Evolutionary conservation across 306 rosid genomes (phyloP).

Genomic region (Senna siamea): DNA sequence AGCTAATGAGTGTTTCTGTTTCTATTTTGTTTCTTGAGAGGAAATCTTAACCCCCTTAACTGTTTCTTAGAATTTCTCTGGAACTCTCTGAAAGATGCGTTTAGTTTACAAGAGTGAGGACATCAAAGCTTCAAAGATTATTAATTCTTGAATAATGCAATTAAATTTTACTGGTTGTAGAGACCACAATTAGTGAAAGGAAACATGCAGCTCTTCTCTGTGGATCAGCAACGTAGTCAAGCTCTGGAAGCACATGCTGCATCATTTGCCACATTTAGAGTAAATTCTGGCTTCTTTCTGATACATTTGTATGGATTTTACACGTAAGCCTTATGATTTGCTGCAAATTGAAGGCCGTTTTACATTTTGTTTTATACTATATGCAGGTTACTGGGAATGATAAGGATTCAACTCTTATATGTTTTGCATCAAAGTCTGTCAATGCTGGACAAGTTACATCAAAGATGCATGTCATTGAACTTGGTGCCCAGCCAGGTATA

Average conservation of each 20-base stretch:
- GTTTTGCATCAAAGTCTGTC: constrained; percentile 71
- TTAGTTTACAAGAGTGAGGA: too few relatives aligned
- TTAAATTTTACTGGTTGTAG: constrained; percentile 41
- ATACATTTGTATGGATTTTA: constrained; percentile 33
- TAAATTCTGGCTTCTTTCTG: constrained; percentile 37
- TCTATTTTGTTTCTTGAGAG: neutral
- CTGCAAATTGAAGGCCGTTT: constrained; percentile 7
- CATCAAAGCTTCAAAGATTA: too few relatives aligned
- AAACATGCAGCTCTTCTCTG: constrained; percentile 86
- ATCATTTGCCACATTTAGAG: constrained; percentile 71
- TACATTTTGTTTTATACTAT: constrained; percentile 31
- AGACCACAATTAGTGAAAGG: constrained; percentile 85
- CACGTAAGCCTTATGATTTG: constrained; percentile 22
- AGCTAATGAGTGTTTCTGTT: neutral
- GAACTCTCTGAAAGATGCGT: neutral
- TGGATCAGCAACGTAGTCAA: constrained; percentile 86
- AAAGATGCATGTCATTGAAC: constrained; percentile 86
- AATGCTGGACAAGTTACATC: constrained; percentile 81
- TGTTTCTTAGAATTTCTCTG: neutral
- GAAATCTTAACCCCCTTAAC: too few relatives aligned
- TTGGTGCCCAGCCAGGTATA: constrained; percentile 86
- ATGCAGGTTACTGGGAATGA: constrained; percentile 74
- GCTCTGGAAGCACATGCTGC: constrained; percentile 96
- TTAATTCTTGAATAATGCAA: too few relatives aligned
- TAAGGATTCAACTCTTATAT: constrained; percentile 69